Conservation (phyloP, 177 flowering plant genomes). For the Vitis hybrid region DNA sequence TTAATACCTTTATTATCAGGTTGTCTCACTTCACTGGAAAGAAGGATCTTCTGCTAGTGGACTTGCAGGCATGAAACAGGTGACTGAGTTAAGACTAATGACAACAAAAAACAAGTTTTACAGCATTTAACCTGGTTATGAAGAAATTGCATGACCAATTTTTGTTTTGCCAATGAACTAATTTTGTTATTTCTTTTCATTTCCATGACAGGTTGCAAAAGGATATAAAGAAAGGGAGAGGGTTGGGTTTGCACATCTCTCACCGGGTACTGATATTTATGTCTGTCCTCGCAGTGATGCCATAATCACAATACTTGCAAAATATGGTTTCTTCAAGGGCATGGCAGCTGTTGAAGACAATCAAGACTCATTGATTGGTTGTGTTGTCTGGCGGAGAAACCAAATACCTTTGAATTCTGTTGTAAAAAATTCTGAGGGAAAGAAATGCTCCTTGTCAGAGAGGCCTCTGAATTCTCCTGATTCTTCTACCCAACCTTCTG, state of each 20-base stretch:
- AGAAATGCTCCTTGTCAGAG: slow-evolving; percentile 8
- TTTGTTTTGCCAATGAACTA: background rate
- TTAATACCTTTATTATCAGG: slow-evolving; percentile 31
- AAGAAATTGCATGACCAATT: background rate
- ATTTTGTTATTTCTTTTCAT: background rate
- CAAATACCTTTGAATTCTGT: slow-evolving; percentile 21
- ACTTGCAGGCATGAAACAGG: slow-evolving; percentile 57
- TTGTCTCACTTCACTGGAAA: slow-evolving; percentile 56
- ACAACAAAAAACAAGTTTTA: background rate
- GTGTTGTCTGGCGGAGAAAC: slow-evolving; percentile 64
- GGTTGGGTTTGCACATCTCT: slow-evolving; percentile 49
- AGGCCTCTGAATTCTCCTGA: slow-evolving; percentile 18
- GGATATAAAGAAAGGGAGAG: slow-evolving; percentile 37
- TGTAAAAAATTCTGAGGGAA: slow-evolving; percentile 23
- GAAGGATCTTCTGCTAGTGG: slow-evolving; percentile 50
- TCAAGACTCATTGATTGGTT: slow-evolving; percentile 48
- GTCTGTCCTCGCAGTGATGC: slow-evolving; percentile 56
- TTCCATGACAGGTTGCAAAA: slow-evolving; percentile 42
- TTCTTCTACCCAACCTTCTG: background rate
- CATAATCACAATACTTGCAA: slow-evolving; percentile 56
- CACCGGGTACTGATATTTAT: slow-evolving; percentile 47
- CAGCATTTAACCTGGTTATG: background rate
- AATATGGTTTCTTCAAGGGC: slow-evolving; percentile 66
- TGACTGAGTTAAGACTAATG: slow-evolving; percentile 8
- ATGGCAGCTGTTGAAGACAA: slow-evolving; percentile 48